These are phyloP conservation scores for Clitopilus hobsonii DNA, from an alignment of 768 basidiomycete species.

Conservation along the genomic window DNA sequence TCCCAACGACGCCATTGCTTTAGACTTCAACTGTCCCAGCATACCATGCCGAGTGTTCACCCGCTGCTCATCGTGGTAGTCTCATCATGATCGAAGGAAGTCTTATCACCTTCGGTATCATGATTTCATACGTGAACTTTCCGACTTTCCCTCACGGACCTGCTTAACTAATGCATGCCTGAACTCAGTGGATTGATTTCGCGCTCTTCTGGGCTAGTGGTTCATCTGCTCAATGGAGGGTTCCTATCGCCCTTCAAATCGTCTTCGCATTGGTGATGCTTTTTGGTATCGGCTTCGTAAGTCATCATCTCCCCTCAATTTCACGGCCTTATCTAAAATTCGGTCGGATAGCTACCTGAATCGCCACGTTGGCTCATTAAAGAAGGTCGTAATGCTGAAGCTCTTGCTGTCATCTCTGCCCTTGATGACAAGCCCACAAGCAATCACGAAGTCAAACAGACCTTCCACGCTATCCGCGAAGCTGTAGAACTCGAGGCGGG, in stretches of 20 bases:
- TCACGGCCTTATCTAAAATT: not conserved
- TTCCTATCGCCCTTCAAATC: constrained; percentile 58
- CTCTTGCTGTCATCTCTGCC: constrained; percentile 55
- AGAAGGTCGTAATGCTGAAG: constrained; percentile 48
- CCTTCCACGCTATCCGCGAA: constrained; percentile 51
- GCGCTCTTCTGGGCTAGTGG: constrained; percentile 49
- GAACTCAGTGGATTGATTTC: constrained; percentile 67
- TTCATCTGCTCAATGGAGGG: constrained; percentile 57
- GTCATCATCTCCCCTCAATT: constrained; percentile 17
- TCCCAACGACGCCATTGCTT: not conserved
- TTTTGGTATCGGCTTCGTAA: constrained; percentile 40
- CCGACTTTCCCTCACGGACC: too few relatives aligned
- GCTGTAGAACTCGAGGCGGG: constrained; percentile 39
- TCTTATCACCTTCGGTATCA: constrained; percentile 59
- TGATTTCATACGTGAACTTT: constrained; percentile 33
- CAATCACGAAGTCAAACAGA: constrained; percentile 42
- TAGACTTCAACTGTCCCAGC: constrained; percentile 65
- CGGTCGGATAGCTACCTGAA: constrained; percentile 44
- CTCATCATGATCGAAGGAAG: constrained; percentile 65
- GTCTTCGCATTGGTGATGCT: constrained; percentile 52
- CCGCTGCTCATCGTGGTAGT: constrained; percentile 52
- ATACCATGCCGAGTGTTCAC: constrained; percentile 65
- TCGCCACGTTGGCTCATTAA: constrained; percentile 43
- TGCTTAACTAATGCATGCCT: too few relatives aligned
- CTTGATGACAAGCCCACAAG: constrained; percentile 49